Conservation (phyloP, 495 filamentous ascomycete species). For the Schizothecium vesticola region DNA sequence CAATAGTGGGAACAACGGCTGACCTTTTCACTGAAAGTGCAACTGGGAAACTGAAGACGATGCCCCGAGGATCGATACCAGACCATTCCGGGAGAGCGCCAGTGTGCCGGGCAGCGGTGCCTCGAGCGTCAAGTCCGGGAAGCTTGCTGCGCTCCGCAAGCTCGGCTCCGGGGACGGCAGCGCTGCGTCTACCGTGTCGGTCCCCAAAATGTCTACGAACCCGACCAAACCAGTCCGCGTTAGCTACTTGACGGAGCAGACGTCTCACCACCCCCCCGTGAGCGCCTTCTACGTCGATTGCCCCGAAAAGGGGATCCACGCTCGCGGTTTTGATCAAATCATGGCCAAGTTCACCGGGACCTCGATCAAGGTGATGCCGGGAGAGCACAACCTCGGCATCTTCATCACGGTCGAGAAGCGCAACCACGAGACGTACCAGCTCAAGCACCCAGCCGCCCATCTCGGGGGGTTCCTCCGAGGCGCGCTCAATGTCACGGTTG, state of each 20-base stretch:
- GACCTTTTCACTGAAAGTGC: slow-evolving; percentile 48
- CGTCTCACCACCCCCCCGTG: slow-evolving; percentile 97
- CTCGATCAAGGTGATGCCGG: slow-evolving; percentile 82
- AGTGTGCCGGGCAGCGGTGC: slow-evolving; percentile 39
- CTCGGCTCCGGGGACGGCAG: slow-evolving; percentile 29
- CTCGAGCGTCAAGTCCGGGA: slow-evolving; percentile 46
- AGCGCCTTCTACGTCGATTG: slow-evolving; percentile 95
- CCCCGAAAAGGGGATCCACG: slow-evolving; percentile 81
- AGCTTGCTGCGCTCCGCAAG: slow-evolving; percentile 19
- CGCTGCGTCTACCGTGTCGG: slow-evolving; percentile 39
- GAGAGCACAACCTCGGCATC: slow-evolving; percentile 90
- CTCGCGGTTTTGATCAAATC: slow-evolving; percentile 89
- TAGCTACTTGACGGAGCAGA: slow-evolving; percentile 93
- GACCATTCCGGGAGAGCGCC: slow-evolving; percentile 24
- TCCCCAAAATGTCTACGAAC: slow-evolving; percentile 36
- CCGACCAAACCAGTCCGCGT: slow-evolving; percentile 59
- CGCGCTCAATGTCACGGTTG: slow-evolving; percentile 74
- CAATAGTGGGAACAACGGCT: background rate
- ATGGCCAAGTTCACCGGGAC: slow-evolving; percentile 98
- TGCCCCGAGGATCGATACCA: slow-evolving; percentile 45
- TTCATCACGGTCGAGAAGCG: slow-evolving; percentile 80
- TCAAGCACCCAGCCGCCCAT: slow-evolving; percentile 91
- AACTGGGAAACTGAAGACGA: slow-evolving; percentile 87
- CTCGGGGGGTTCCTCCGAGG: slow-evolving; percentile 84
- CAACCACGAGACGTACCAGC: slow-evolving; percentile 83